Percentiles rank a stretch among this genome's conserved stretches.
Evolutionary conservation across 345 rosid genomes (phyloP).

Genomic region (Acer negundo): DNA sequence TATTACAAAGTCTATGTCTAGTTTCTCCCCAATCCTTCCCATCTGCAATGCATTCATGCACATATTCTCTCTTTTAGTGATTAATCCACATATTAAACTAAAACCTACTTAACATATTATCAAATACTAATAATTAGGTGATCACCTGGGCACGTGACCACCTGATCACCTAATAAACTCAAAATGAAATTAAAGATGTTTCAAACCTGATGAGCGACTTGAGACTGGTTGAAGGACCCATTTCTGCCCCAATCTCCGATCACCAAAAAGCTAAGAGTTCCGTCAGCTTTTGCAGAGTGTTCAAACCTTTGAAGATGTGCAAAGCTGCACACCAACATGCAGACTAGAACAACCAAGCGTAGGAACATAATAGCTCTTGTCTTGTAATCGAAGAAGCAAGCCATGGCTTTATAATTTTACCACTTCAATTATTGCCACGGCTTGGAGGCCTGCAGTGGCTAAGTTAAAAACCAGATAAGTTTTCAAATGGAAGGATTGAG

Average conservation of each 20-base stretch:
- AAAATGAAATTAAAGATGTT: no score
- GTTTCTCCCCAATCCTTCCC: slow-evolving; percentile 50
- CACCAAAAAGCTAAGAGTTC: slow-evolving; percentile 62
- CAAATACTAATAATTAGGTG: no score
- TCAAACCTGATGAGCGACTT: slow-evolving; percentile 62
- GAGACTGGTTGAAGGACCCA: slow-evolving; percentile 63
- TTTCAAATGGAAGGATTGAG: neutral
- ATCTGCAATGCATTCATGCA: slow-evolving; percentile 30
- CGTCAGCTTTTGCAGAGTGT: slow-evolving; percentile 49
- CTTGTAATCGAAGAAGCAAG: slow-evolving; percentile 14
- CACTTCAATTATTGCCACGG: neutral
- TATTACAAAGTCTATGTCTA: slow-evolving; percentile 28
- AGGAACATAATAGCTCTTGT: neutral
- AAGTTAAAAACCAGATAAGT: neutral
- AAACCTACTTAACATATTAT: no score
- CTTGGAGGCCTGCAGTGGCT: neutral
- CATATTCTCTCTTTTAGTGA: neutral
- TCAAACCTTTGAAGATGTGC: slow-evolving; percentile 47
- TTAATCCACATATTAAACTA: no score
- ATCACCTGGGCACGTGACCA: no score
- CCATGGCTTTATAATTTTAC: slow-evolving; percentile 16
- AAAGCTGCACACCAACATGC: slow-evolving; percentile 2
- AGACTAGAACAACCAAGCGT: neutral
- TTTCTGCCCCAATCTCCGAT: slow-evolving; percentile 85
- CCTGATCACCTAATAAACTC: no score